These are phyloP conservation scores for Colletotrichum nymphaeae DNA, from an alignment of 2,329 filamentous ascomycete species.

Conservation along the genomic window DNA sequence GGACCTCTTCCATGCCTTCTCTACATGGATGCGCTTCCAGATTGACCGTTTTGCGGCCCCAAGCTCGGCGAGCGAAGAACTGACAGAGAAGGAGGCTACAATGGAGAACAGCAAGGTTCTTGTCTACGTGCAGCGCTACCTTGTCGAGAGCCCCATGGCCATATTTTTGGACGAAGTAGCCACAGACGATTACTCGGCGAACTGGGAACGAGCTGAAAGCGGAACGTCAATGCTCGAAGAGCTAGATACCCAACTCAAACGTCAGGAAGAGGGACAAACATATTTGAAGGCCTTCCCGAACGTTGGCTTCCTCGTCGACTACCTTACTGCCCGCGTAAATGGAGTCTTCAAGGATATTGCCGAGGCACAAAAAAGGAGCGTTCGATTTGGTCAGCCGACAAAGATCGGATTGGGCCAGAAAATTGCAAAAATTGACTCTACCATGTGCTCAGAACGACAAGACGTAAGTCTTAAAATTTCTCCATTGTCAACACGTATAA, in stretches of 20 bases:
- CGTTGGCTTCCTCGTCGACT: constrained; percentile 72
- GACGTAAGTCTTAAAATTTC: constrained; percentile 44
- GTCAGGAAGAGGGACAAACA: constrained; percentile 56
- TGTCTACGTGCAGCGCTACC: constrained; percentile 79
- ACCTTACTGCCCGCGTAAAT: constrained; percentile 68
- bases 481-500: not conserved
- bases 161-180: constrained; percentile 67
- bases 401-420: constrained; percentile 56
- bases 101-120: constrained; percentile 80
- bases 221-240: constrained; percentile 52
- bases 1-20: constrained; percentile 81
- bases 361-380: constrained; percentile 74
- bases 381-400: constrained; percentile 71
- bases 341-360: constrained; percentile 75
- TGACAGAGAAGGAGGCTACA: constrained; percentile 80
- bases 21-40: constrained; percentile 84
- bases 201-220: constrained; percentile 54
- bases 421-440: constrained; percentile 66
- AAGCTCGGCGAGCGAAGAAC: constrained; percentile 74
- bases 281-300: constrained; percentile 66
- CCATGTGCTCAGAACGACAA: constrained; percentile 57
- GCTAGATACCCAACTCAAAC: constrained; percentile 56
- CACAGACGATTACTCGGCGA: constrained; percentile 62
- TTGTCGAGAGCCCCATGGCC: constrained; percentile 74
- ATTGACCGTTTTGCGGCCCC: constrained; percentile 80